Conservation (phyloP, 768 basidiomycete genomes). For the Naganishia antarctica region DNA sequence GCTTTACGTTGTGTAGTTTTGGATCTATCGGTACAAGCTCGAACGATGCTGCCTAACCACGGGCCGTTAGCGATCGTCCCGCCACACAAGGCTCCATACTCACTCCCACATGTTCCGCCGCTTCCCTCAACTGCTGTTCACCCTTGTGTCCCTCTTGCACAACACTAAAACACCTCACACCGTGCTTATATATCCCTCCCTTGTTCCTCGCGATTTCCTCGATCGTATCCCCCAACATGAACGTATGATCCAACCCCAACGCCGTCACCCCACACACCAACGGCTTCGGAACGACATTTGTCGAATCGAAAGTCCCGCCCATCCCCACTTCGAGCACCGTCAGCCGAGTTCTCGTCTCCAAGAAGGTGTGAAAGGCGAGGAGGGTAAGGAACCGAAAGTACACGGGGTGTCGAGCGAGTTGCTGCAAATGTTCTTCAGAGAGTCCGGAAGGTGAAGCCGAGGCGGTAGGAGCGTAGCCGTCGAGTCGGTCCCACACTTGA, state of each 20-base stretch:
- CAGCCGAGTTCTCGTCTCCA: conserved; percentile 67
- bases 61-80: too few relatives aligned
- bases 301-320: conserved; percentile 88
- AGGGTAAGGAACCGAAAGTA: conserved; percentile 94
- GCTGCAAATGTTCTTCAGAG: conserved; percentile 49
- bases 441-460: conserved; percentile 12
- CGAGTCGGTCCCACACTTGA: conserved; percentile 77
- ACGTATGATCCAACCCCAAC: conserved; percentile 85
- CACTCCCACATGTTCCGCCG: conserved; percentile 66
- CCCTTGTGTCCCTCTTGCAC: conserved; percentile 64
- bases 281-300: conserved; percentile 87
- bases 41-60: conserved; percentile 64
- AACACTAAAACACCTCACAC: conserved; percentile 79
- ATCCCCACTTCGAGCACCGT: conserved; percentile 95
- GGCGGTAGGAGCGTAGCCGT: neutral
- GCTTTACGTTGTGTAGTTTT: conserved; percentile 56
- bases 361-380: conserved; percentile 83
- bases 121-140: conserved; percentile 60
- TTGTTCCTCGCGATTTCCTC: conserved; percentile 91
- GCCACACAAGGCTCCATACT: conserved; percentile 1
- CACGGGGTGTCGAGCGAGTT: conserved; percentile 61
- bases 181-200: conserved; percentile 90
- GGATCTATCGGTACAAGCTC: conserved; percentile 58
- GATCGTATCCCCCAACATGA: conserved; percentile 79
- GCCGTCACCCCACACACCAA: conserved; percentile 84